Evolutionary conservation across 495 filamentous ascomycete species (phyloP).

Genomic region (Aspergillus nanangensis): DNA sequence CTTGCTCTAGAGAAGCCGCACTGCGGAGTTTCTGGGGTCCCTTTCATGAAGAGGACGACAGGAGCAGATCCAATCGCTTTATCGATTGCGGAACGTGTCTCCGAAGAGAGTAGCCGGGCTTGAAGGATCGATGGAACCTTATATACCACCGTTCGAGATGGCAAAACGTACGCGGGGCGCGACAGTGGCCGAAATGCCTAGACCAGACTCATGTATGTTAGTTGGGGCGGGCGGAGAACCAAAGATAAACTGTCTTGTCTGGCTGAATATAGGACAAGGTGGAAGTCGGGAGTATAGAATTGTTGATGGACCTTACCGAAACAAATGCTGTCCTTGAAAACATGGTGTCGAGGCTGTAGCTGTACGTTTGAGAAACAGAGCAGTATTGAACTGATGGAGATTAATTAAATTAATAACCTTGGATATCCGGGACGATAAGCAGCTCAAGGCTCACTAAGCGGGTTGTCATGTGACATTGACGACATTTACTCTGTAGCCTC

Average conservation of each 20-base stretch:
- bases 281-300: not conserved
- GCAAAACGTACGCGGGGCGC: slow-evolving; percentile 20
- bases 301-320: slow-evolving; percentile 22
- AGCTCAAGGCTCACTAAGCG: too few relatives aligned
- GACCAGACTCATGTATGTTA: slow-evolving; percentile 9
- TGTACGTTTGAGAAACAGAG: not conserved
- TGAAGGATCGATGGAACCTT: slow-evolving; percentile 30
- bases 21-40: slow-evolving; percentile 94
- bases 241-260: not conserved
- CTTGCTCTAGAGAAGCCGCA: slow-evolving; percentile 95
- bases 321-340: slow-evolving; percentile 31
- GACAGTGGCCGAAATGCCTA: slow-evolving; percentile 37
- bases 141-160: slow-evolving; percentile 22
- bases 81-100: slow-evolving; percentile 76
- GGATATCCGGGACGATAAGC: too few relatives aligned
- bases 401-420: too few relatives aligned
- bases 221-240: not conserved
- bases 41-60: slow-evolving; percentile 98
- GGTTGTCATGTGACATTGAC: too few relatives aligned
- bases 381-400: too few relatives aligned
- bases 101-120: slow-evolving; percentile 68
- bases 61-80: slow-evolving; percentile 79
- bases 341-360: slow-evolving; percentile 29
- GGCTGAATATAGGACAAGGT: not conserved
- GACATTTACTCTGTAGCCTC: too few relatives aligned